Evolutionary conservation across 2,329 filamentous ascomycete species (phyloP).

Genomic region (Sphaerulina musiva): DNA sequence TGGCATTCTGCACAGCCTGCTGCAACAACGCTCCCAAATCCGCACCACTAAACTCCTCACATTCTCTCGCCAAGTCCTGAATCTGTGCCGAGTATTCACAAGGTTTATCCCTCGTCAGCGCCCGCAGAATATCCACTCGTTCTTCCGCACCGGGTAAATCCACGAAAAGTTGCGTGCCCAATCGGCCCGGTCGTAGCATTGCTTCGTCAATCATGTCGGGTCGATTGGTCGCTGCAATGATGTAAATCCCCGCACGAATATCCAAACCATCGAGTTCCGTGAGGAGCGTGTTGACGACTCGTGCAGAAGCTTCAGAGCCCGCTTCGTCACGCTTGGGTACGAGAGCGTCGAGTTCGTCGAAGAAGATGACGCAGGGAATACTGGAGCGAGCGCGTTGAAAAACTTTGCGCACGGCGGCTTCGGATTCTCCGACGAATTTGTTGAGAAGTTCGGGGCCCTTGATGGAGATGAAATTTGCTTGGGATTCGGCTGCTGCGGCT

Average conservation of each 20-base stretch:
- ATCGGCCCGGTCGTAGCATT: conserved; percentile 82
- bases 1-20: conserved; percentile 53
- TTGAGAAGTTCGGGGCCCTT: conserved; percentile 94
- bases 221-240: conserved; percentile 90
- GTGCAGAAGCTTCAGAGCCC: conserved; percentile 72
- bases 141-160: conserved; percentile 74
- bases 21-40: conserved; percentile 55
- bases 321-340: conserved; percentile 73
- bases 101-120: conserved; percentile 52
- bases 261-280: conserved; percentile 87
- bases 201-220: conserved; percentile 95
- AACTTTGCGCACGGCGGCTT: conserved; percentile 84
- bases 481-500: conserved; percentile 88
- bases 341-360: conserved; percentile 92
- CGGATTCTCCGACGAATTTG: conserved; percentile 95
- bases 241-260: conserved; percentile 72
- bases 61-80: conserved; percentile 63
- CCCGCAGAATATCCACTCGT: conserved; percentile 75
- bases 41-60: conserved; percentile 69
- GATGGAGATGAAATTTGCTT: conserved; percentile 96
- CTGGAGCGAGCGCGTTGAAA: conserved; percentile 82
- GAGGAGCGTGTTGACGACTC: conserved; percentile 90
- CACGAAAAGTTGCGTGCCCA: conserved; percentile 84
- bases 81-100: conserved; percentile 42
- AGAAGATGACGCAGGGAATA: conserved; percentile 91